phyloP scores from a whole-genome alignment of 306 rosid genomes.

The Begonia masoniana region DNA sequence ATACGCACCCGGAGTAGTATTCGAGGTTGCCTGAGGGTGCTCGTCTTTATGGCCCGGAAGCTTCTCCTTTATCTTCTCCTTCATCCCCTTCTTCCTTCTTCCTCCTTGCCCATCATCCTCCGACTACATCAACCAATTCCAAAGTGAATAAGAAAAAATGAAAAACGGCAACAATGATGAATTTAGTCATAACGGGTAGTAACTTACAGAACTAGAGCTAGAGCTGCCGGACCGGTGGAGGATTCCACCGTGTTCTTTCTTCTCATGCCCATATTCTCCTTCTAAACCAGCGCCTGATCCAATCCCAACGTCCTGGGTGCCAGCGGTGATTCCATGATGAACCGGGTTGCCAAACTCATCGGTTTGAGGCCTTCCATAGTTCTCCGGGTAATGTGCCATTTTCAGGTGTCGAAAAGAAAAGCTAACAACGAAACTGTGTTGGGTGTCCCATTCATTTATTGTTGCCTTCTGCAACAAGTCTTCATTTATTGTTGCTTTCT shows the following conservation, averaged over 20 bases:
- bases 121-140: constrained; percentile 8
- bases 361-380: constrained; percentile 3
- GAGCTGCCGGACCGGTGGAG: constrained; percentile 33
- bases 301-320: neutral
- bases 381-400: constrained; percentile 20
- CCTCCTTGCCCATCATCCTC: constrained; percentile 52
- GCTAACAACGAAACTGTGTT: too few relatives aligned
- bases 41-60: constrained; percentile 14
- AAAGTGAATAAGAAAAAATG: too few relatives aligned
- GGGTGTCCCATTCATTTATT: too few relatives aligned
- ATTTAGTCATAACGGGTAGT: neutral
- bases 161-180: too few relatives aligned
- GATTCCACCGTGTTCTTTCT: neutral
- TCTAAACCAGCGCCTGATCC: neutral
- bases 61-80: constrained; percentile 22
- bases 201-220: constrained; percentile 29
- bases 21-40: neutral
- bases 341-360: constrained; percentile 4
- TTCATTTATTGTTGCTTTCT: too few relatives aligned
- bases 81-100: constrained; percentile 48
- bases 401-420: neutral
- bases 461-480: too few relatives aligned
- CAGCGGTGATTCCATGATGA: too few relatives aligned
- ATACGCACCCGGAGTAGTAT: constrained; percentile 14
- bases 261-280: neutral